A percentile compares a stretch with the other conserved stretches of the same genome.
Conservation (phyloP, 805 yeast species). For the Metschnikowia anglica region DNA sequence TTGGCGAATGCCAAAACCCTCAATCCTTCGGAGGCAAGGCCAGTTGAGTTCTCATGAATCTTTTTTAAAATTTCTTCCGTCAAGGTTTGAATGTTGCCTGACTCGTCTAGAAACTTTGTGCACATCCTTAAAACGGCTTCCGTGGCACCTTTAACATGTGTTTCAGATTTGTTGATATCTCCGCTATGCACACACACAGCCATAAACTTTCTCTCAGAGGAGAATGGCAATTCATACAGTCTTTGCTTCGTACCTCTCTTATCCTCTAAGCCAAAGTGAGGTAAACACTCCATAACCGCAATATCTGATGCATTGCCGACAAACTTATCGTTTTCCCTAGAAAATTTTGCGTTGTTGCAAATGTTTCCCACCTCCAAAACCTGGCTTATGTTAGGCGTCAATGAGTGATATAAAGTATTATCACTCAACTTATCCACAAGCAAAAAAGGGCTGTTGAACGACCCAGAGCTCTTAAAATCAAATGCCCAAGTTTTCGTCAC, state of each 20-base stretch:
- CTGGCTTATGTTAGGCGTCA: slow-evolving; percentile 54
- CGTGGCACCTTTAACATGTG: slow-evolving; percentile 87
- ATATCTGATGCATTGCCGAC: slow-evolving; percentile 95
- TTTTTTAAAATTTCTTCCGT: slow-evolving; percentile 47
- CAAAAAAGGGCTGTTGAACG: slow-evolving; percentile 40
- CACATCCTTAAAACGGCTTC: slow-evolving; percentile 69
- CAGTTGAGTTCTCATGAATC: slow-evolving; percentile 58
- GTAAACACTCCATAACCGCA: slow-evolving; percentile 76
- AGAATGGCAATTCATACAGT: slow-evolving; percentile 76
- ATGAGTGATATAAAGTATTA: slow-evolving; percentile 39
- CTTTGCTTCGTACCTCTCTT: slow-evolving; percentile 59
- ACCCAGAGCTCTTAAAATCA: slow-evolving; percentile 47
- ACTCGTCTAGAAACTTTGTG: slow-evolving; percentile 54
- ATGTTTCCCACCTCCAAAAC: slow-evolving; percentile 65
- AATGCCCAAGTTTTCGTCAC: slow-evolving; percentile 80
- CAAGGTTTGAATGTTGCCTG: slow-evolving; percentile 60
- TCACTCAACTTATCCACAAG: slow-evolving; percentile 49
- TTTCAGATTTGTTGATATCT: slow-evolving; percentile 51
- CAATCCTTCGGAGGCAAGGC: slow-evolving; percentile 78
- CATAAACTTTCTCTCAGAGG: slow-evolving; percentile 84
- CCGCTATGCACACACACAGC: slow-evolving; percentile 72
- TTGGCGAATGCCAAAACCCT: slow-evolving; percentile 82
- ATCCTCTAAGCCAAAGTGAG: slow-evolving; percentile 72
- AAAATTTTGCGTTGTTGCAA: slow-evolving; percentile 73
- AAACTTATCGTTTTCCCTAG: slow-evolving; percentile 64